These are phyloP conservation scores for Lithospermum erythrorhizon DNA, from an alignment of 257 asterid species.

Conservation along the genomic window DNA sequence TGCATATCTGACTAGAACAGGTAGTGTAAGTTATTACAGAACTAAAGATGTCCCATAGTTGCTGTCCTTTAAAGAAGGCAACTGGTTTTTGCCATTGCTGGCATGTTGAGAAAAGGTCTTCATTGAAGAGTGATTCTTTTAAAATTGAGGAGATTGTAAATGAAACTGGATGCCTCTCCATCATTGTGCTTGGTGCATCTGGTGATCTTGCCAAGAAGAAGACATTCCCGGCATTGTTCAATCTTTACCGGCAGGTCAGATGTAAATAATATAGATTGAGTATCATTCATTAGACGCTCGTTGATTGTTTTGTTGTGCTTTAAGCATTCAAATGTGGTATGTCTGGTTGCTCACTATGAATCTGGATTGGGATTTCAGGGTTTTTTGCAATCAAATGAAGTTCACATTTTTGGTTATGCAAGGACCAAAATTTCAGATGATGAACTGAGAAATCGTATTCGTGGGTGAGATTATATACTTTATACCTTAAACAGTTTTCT, in stretches of 20 bases:
- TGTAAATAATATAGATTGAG: background rate
- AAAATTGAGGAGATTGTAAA: slow-evolving; percentile 36
- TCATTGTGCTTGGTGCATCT: slow-evolving; percentile 93
- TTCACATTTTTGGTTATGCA: slow-evolving; percentile 96
- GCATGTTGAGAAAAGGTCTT: slow-evolving; percentile 54
- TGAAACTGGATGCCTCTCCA: slow-evolving; percentile 73
- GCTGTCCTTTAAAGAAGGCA: slow-evolving; percentile 15
- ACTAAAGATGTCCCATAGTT: background rate
- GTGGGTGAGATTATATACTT: slow-evolving; percentile 42
- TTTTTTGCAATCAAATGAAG: slow-evolving; percentile 67
- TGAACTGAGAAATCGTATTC: slow-evolving; percentile 70
- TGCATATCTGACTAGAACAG: slow-evolving; percentile 4
- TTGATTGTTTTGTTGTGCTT: no score
- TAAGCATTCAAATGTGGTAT: background rate
- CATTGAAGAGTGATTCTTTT: slow-evolving; percentile 41
- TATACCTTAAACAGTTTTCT: background rate
- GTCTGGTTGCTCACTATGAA: slow-evolving; percentile 10
- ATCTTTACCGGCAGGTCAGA: slow-evolving; percentile 84
- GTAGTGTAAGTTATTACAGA: background rate
- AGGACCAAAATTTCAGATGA: slow-evolving; percentile 80
- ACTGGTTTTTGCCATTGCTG: slow-evolving; percentile 17
- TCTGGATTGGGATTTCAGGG: slow-evolving; percentile 42
- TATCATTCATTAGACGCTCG: background rate
- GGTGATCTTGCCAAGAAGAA: slow-evolving; percentile 99
- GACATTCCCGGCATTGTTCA: slow-evolving; percentile 94